These are phyloP conservation scores for Neofusicoccum cordaticola DNA, from an alignment of 2,329 filamentous ascomycete genomes.

Conservation along the genomic window DNA sequence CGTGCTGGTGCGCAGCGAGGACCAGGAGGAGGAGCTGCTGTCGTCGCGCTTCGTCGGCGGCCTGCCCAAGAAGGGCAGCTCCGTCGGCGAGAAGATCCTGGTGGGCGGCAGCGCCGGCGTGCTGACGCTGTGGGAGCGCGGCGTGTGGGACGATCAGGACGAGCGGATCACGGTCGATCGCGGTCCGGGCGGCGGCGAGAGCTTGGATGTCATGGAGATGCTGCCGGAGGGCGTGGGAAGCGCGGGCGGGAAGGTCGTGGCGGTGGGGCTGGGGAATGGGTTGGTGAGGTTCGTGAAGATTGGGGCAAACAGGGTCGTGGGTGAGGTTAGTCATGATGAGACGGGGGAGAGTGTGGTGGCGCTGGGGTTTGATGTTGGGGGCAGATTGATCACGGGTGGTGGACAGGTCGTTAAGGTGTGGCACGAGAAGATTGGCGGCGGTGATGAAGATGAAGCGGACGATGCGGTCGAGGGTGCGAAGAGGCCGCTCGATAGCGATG, in stretches of 20 bases:
- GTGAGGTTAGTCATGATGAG: constrained; percentile 73
- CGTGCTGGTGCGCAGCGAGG: constrained; percentile 83
- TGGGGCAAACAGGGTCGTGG: constrained; percentile 67
- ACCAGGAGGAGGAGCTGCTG: constrained; percentile 92
- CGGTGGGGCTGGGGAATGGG: constrained; percentile 80
- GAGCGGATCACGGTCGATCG: constrained; percentile 77
- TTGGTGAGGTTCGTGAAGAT: constrained; percentile 74
- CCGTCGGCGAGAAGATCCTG: constrained; percentile 70
- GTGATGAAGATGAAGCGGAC: constrained; percentile 43
- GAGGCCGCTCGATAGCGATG: constrained; percentile 36
- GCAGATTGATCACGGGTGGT: constrained; percentile 85
- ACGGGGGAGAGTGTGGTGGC: constrained; percentile 70
- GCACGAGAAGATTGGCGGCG: constrained; percentile 65
- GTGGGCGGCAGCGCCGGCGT: constrained; percentile 79
- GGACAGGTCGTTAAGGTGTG: constrained; percentile 86
- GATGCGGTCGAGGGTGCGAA: constrained; percentile 34
- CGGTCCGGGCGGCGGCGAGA: constrained; percentile 62
- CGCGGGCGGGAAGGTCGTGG: constrained; percentile 66
- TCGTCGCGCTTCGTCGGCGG: constrained; percentile 76
- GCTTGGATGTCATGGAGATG: constrained; percentile 72
- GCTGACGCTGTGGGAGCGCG: constrained; percentile 89
- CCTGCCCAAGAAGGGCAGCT: constrained; percentile 61
- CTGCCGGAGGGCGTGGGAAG: constrained; percentile 67
- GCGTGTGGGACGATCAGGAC: constrained; percentile 92
- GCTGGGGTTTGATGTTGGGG: constrained; percentile 78